phyloP scores from a whole-genome alignment of 176 grass and related monocot species.

The Rhipidocladum racemiflorum region DNA sequence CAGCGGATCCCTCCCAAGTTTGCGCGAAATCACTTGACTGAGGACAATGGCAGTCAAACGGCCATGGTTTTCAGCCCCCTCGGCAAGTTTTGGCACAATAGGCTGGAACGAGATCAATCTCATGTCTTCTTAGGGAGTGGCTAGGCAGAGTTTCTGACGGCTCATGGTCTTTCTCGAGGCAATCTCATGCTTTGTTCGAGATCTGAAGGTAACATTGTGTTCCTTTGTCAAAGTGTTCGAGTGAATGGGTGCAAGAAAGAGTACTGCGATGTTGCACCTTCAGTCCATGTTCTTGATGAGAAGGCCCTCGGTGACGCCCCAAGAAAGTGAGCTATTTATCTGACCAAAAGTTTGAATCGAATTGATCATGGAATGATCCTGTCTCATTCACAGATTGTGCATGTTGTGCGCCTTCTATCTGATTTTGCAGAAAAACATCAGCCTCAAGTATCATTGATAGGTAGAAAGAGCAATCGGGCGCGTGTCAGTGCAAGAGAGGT shows the following conservation, averaged over 20 bases:
- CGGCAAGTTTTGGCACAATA: conserved; percentile 12
- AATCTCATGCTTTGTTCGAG: conserved; percentile 34
- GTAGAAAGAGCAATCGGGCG: neutral
- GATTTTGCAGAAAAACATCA: neutral
- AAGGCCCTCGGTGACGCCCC: neutral
- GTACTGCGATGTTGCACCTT: neutral
- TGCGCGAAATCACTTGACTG: neutral
- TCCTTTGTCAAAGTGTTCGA: conserved; percentile 7
- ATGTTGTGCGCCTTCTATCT: neutral
- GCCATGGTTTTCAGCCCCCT: conserved; percentile 16
- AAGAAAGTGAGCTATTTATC: neutral
- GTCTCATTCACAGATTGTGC: too few species aligned
- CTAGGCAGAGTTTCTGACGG: conserved; percentile 12
- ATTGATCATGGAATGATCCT: neutral
- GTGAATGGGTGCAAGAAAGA: neutral
- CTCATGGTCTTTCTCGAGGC: neutral
- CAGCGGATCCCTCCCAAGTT: neutral
- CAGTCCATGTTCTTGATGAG: neutral
- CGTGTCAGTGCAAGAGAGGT: neutral
- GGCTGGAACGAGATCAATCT: neutral
- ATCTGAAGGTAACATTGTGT: conserved; percentile 22
- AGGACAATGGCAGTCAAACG: neutral
- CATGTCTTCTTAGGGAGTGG: neutral
- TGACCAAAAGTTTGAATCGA: neutral
- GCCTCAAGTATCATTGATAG: neutral